Evolutionary conservation across 768 basidiomycete species (phyloP).

Genomic region (Candolleomyces aberdarensis): DNA sequence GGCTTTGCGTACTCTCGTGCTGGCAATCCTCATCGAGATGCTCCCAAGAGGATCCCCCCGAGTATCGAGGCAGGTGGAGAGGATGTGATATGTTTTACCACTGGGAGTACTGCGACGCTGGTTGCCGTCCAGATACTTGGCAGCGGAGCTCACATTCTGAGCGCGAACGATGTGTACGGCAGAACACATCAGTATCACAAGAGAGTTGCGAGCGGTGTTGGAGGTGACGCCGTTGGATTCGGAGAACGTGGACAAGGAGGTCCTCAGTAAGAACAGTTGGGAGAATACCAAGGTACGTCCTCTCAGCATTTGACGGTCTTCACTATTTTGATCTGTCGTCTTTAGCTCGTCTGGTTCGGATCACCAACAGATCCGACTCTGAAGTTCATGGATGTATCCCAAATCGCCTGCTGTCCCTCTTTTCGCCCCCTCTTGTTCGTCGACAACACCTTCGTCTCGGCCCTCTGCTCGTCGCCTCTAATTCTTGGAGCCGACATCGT

Average conservation of each 20-base stretch:
- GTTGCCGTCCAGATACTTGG: constrained; percentile 77
- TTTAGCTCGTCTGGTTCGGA: constrained; percentile 90
- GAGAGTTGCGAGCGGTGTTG: constrained; percentile 56
- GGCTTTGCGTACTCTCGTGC: constrained; percentile 94
- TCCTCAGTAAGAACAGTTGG: constrained; percentile 66
- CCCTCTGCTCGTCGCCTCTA: constrained; percentile 87
- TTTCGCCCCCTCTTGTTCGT: constrained; percentile 77
- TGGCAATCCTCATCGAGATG: constrained; percentile 82
- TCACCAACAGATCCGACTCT: constrained; percentile 94
- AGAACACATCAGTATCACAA: constrained; percentile 87
- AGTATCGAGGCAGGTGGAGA: constrained; percentile 75
- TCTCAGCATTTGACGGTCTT: background rate
- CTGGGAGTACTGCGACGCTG: constrained; percentile 84
- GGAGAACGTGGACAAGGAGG: constrained; percentile 64
- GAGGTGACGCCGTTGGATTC: constrained; percentile 81
- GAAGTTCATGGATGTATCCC: constrained; percentile 74
- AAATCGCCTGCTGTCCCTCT: constrained; percentile 60
- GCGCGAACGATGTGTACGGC: constrained; percentile 92
- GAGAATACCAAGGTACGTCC: constrained; percentile 72
- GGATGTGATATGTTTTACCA: constrained; percentile 75
- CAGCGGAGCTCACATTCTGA: constrained; percentile 72
- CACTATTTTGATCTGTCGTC: background rate
- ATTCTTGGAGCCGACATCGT: constrained; percentile 84
- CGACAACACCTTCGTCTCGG: constrained; percentile 93
- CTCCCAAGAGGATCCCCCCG: constrained; percentile 74